Base-by-base conservation (phyloP, 1,139 yeast genomes). In the Yamadazyma dushanensis region DNA sequence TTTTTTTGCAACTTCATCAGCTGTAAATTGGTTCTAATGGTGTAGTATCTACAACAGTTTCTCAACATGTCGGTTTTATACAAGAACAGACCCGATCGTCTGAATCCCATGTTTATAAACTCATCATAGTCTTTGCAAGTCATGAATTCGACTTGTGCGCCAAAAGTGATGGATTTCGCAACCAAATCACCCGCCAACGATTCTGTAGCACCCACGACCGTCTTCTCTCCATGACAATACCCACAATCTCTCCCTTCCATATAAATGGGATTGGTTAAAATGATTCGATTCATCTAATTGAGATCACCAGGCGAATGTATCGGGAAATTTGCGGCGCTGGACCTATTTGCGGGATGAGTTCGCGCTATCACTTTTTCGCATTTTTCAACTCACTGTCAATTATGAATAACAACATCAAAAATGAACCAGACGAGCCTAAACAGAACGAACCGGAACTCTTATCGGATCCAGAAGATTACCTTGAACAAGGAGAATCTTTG, bases 1-100 rank as follows among this genome's bases (percentile, higher is more conserved):
- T 84, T 90, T 53, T 86, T 87, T 19, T 69, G 61, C 9, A 83
- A 57, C 33, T 67, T 64, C 45, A 80, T 69, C 26, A 57, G 51
- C 0, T 51, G 52, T 23, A 73, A 59, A 26, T 65, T 69, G 1
- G 95, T 80, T 35, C 97, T 59, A 19, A 89, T 86, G 0, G 96
- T 84, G 53, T 79, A 87, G 54, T 80, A 71, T n/a, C 92, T 72
- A 51, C 97, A 90, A 53, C 97, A 90, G 27, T 78, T 77, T 23
- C 88, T 58, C 22, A 83, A 54, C 43, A 79, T 59, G 55, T 90
- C 96, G 0, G 86, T 80, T 51, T 82, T 83, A 54, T 89, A 89
- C 5, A 87, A 49, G 46, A 78, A 85, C 2, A 57, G 54, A 0
- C 97, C 97, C 21, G 94, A 83, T 35, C 97, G 63, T 54, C 96